Evolutionary conservation across 2,329 filamentous ascomycete genomes (phyloP).

Genomic region (Trichophyton rubrum): DNA sequence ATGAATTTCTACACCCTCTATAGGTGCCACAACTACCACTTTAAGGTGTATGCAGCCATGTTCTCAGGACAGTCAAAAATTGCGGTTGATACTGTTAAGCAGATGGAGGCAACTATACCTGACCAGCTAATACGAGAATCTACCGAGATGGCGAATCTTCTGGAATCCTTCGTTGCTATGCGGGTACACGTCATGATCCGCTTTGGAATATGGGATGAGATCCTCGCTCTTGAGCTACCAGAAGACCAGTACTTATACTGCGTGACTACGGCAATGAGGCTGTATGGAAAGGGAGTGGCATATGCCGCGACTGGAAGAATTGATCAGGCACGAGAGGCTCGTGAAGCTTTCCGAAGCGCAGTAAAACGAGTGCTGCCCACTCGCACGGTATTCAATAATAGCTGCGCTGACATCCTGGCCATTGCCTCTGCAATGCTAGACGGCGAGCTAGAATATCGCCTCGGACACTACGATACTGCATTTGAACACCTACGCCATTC

Average conservation of each 20-base stretch:
- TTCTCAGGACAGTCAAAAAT: constrained; percentile 54
- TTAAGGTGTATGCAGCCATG: constrained; percentile 65
- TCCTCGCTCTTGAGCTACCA: constrained; percentile 47
- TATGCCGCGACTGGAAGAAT: constrained; percentile 47
- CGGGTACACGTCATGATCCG: constrained; percentile 58
- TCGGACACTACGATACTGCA: constrained; percentile 44
- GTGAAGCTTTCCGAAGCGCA: constrained; percentile 41
- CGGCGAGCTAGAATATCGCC: constrained; percentile 61
- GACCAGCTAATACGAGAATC: constrained; percentile 51
- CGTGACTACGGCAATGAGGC: constrained; percentile 53
- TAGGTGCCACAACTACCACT: constrained; percentile 62
- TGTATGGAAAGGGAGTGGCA: constrained; percentile 59
- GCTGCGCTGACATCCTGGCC: constrained; percentile 48
- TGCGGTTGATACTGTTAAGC: constrained; percentile 47
- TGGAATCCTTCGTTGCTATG: constrained; percentile 58
- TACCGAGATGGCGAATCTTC: constrained; percentile 67
- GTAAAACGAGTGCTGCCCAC: constrained; percentile 42
- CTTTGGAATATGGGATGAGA: constrained; percentile 59
- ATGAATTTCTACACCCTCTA: constrained; percentile 66
- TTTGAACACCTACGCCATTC: constrained; percentile 48
- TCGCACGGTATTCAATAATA: constrained; percentile 58
- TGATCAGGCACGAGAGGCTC: constrained; percentile 32
- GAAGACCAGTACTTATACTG: constrained; percentile 51
- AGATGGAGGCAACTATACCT: constrained; percentile 51
- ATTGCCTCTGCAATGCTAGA: constrained; percentile 55